Evolutionary conservation across 345 rosid species (phyloP), one percentile per base, ranked within the genome.

Genomic region (Noccaea bulbosa): DNA sequence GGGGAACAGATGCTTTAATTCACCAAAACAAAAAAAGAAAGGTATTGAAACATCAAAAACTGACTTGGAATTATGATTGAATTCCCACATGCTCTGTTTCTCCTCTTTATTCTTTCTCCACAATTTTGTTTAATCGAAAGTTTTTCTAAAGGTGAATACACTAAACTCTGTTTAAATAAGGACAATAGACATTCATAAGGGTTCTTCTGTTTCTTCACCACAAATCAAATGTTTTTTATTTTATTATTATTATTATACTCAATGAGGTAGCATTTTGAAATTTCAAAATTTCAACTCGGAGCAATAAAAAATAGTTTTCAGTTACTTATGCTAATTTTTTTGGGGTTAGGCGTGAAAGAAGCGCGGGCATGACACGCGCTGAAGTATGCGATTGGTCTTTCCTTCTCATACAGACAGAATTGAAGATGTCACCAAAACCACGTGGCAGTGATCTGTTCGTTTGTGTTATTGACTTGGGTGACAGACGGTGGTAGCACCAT

Each of bases 41-140:
- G 50, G 17, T 48, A 73, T 63, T 59, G 61, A 44, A 74, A 35
- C 68, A 74, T 67, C 78, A 55, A 48, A 71, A 60, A 61, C 20
- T 50, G 62, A 67, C 39, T 61, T 61, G 68, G 51, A 60, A 68
- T 20, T 53, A 75, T 75, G 79, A 75, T 75, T 75, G 51, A 62
- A 69, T 53, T 53, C 70, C 30, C 79, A 75, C 79, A 75, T 75
- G 79, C 70, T 69, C 63, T 75, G 74, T 62, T 62, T 69, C 27
- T 68, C 17, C 34, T 65, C 71, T 73, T 73, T 73, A 65, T 73
- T 73, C 71, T 32, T 67, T 61, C 58, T 60, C 56, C 56, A 44
- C 49, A n/a, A 12, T 20, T 67, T 59, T 43, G 44, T 48, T 49
- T 67, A 65, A 8, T 52, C 32, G 5, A 74, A 65, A 48, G 45